A percentile compares a stretch with the other conserved stretches of the same genome.
Conservation (phyloP, 2,329 filamentous ascomycete genomes). For the Fusarium caatingaense region DNA sequence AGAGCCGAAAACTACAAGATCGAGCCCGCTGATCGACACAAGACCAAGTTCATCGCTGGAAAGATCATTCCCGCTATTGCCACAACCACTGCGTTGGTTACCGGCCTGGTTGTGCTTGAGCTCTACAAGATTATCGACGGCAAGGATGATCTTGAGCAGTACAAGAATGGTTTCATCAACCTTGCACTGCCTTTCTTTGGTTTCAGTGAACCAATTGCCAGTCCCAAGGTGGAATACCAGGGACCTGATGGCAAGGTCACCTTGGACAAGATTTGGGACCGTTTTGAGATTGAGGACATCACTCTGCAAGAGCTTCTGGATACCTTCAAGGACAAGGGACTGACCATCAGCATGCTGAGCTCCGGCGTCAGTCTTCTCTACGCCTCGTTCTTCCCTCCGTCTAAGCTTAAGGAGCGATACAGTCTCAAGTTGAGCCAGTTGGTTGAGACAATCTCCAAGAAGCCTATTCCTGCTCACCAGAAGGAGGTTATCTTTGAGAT, state of each 20-base stretch:
- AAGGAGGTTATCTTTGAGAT: conserved; percentile 98
- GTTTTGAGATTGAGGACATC: conserved; percentile 90
- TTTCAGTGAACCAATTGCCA: conserved; percentile 96
- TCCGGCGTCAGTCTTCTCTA: conserved; percentile 97
- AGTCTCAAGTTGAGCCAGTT: conserved; percentile 87
- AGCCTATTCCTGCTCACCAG: conserved; percentile 89
- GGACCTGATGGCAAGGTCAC: conserved; percentile 81
- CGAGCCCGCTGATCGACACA: conserved; percentile 89
- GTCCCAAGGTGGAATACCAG: conserved; percentile 90
- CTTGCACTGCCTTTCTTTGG: conserved; percentile 96
- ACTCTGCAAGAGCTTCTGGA: conserved; percentile 86
- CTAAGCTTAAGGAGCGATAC: conserved; percentile 84
- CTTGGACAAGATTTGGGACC: conserved; percentile 98
- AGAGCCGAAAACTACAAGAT: conserved; percentile 99
- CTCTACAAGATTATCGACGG: conserved; percentile 97
- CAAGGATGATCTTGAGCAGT: conserved; percentile 96
- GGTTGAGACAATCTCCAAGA: conserved; percentile 90
- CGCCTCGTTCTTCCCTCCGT: conserved; percentile 87
- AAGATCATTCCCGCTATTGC: conserved; percentile 99
- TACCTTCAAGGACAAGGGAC: conserved; percentile 81
- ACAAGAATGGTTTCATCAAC: conserved; percentile 99
- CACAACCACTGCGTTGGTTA: conserved; percentile 95
- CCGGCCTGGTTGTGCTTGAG: conserved; percentile 91
- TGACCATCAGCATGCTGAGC: conserved; percentile 91
- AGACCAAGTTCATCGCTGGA: conserved; percentile 99